These are phyloP conservation scores for Claviceps sp. DNA, from an alignment of 2,329 filamentous ascomycete genomes.

Conservation along the genomic window DNA sequence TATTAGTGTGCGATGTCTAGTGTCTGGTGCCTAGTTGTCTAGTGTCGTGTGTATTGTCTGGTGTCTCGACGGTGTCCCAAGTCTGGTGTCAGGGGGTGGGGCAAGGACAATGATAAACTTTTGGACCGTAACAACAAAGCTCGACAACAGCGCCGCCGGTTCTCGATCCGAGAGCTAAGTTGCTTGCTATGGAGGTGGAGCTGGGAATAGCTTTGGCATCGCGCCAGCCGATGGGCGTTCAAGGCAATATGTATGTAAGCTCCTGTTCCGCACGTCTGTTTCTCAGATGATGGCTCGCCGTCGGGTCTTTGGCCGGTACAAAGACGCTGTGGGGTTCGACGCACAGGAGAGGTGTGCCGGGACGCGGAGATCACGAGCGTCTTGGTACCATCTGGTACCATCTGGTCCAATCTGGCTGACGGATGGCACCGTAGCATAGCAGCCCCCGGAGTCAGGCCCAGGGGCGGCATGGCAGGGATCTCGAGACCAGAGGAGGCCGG, in stretches of 20 bases:
- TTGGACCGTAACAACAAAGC: not conserved
- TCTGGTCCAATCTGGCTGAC: slow-evolving; percentile 4
- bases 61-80: no score
- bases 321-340: slow-evolving; percentile 3
- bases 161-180: slow-evolving; percentile 5
- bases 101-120: slow-evolving; percentile 5
- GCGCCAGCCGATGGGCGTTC: not conserved
- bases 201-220: slow-evolving; percentile 5
- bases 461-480: slow-evolving; percentile 3
- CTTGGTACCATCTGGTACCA: not conserved
- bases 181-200: slow-evolving; percentile 2
- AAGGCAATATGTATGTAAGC: not conserved
- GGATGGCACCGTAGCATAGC: slow-evolving; percentile 1
- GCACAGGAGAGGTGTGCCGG: slow-evolving; percentile 1
- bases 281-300: not conserved
- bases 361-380: not conserved
- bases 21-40: no score
- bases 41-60: no score
- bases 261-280: not conserved
- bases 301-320: not conserved
- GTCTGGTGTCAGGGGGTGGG: slow-evolving; percentile 2
- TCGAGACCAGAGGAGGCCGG: slow-evolving; percentile 2
- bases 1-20: not conserved
- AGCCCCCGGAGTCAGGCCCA: not conserved
- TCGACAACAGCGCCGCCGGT: not conserved